These are phyloP conservation scores for Incumbomyces lentus DNA, from an alignment of 2,329 filamentous ascomycete species.

Conservation along the genomic window DNA sequence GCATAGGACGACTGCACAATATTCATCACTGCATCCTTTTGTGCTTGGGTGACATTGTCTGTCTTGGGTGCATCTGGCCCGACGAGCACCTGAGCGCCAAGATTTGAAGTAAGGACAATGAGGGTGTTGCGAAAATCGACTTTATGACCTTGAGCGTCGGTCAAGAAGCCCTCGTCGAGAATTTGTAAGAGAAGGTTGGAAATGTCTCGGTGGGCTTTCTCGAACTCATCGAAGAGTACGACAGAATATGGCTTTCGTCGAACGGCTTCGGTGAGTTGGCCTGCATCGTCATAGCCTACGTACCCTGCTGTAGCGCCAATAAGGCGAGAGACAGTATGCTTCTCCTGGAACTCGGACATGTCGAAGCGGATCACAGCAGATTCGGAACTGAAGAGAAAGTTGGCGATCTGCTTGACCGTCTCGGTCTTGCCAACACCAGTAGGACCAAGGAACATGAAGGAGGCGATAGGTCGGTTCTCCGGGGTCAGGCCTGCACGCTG, in stretches of 20 bases:
- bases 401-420: slow-evolving; percentile 88
- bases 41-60: slow-evolving; percentile 60
- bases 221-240: slow-evolving; percentile 91
- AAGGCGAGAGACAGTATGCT: slow-evolving; percentile 85
- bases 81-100: slow-evolving; percentile 85
- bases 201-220: slow-evolving; percentile 94
- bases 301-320: slow-evolving; percentile 92
- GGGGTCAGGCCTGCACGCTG: slow-evolving; percentile 86
- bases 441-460: slow-evolving; percentile 95
- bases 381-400: slow-evolving; percentile 87
- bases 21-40: slow-evolving; percentile 77
- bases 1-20: slow-evolving; percentile 66
- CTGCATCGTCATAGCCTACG: slow-evolving; percentile 92
- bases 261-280: slow-evolving; percentile 90
- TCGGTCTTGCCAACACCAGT: slow-evolving; percentile 97
- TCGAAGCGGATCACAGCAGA: slow-evolving; percentile 87
- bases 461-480: slow-evolving; percentile 82
- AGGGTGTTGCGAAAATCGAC: slow-evolving; percentile 95
- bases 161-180: slow-evolving; percentile 90
- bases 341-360: slow-evolving; percentile 97
- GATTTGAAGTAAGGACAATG: slow-evolving; percentile 90
- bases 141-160: slow-evolving; percentile 89
- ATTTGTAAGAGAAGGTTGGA: slow-evolving; percentile 86
- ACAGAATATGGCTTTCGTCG: slow-evolving; percentile 92
- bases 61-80: slow-evolving; percentile 46